Evolutionary conservation across 2,329 filamentous ascomycete species (phyloP).

Genomic region (Exophiala calicioides): DNA sequence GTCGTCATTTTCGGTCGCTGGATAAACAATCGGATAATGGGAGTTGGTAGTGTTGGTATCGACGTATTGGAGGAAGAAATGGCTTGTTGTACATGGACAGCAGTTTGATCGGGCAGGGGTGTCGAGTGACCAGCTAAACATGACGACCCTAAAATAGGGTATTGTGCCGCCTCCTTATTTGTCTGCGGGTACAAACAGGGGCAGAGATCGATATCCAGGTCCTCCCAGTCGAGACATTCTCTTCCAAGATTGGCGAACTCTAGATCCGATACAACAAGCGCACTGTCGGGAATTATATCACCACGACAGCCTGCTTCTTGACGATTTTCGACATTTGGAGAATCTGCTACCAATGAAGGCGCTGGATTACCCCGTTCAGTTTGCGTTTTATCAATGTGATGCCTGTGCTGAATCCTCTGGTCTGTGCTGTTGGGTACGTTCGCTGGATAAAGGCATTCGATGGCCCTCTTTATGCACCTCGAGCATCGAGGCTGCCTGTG

Average conservation of each 20-base stretch:
- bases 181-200: slow-evolving; percentile 26
- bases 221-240: slow-evolving; percentile 17
- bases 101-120: not conserved
- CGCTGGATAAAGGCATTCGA: slow-evolving; percentile 42
- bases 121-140: not conserved
- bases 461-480: slow-evolving; percentile 39
- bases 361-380: not conserved
- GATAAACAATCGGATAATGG: slow-evolving; percentile 33
- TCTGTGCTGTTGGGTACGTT: too few relatives aligned
- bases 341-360: not conserved
- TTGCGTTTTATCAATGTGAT: too few relatives aligned
- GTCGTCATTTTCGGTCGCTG: slow-evolving; percentile 31
- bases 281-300: not conserved
- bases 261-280: not conserved
- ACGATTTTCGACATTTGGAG: not conserved
- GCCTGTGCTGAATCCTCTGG: too few relatives aligned
- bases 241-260: not conserved
- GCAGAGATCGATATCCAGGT: slow-evolving; percentile 31
- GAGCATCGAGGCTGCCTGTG: slow-evolving; percentile 41
- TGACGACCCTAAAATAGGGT: not conserved
- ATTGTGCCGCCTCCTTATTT: slow-evolving; percentile 5
- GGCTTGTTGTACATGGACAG: too few relatives aligned
- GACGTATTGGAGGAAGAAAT: too few relatives aligned
- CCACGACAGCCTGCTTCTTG: not conserved
- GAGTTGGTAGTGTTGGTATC: slow-evolving; percentile 33